Evolutionary conservation across 129 eudicot species (phyloP).

Genomic region (Ambrosia trifida): DNA sequence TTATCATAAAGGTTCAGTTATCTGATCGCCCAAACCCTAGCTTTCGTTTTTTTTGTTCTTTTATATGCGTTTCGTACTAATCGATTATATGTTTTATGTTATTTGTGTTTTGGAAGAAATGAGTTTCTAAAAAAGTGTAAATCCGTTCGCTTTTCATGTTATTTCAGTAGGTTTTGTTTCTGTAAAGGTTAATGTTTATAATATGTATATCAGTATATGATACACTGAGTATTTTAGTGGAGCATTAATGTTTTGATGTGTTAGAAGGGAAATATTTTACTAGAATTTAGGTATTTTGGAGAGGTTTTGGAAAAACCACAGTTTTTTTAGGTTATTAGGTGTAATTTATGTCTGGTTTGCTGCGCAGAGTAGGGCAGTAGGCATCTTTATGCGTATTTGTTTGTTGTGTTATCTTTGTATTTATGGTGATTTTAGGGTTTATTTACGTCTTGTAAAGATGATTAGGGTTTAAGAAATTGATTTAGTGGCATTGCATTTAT

Average conservation of each 20-base stretch:
- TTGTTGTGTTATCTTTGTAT: slow-evolving; percentile 5
- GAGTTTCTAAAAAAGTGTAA: background rate
- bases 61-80: background rate
- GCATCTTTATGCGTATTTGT: background rate
- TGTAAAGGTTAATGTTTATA: background rate
- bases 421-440: background rate
- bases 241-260: background rate
- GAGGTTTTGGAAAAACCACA: background rate
- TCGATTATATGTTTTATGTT: background rate
- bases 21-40: slow-evolving; percentile 22
- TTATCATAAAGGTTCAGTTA: slow-evolving; percentile 24
- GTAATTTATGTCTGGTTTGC: background rate
- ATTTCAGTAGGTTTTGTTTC: background rate
- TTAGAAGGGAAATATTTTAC: background rate
- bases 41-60: background rate
- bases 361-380: slow-evolving; percentile 1
- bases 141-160: background rate
- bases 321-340: background rate
- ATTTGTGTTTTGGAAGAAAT: background rate
- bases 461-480: background rate
- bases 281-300: too few relatives aligned
- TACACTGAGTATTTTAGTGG: background rate
- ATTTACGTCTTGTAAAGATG: background rate
- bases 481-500: background rate
- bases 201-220: background rate